Evolutionary conservation across 176 grass and related monocot genomes (phyloP).

Genomic region (Paspalum notatum): DNA sequence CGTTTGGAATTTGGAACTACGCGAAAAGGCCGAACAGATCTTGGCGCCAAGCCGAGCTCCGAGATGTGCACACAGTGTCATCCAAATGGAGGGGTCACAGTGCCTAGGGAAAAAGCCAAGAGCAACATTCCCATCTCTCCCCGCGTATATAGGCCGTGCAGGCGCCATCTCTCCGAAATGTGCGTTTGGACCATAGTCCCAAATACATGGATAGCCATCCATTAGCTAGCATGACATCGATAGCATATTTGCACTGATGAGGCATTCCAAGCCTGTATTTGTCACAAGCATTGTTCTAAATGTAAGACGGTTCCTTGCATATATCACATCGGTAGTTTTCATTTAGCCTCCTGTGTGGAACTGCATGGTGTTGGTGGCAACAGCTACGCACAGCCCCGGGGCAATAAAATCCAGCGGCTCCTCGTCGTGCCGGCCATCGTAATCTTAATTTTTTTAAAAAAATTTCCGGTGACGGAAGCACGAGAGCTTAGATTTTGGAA

Average conservation of each 20-base stretch:
- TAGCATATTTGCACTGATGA: not conserved
- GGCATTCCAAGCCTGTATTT: not conserved
- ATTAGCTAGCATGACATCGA: not conserved
- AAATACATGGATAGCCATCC: not conserved
- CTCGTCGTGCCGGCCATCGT: not conserved
- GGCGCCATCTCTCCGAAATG: not conserved
- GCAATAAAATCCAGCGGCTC: not conserved
- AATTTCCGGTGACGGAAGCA: not conserved
- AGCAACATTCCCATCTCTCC: not conserved
- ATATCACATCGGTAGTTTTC: not conserved
- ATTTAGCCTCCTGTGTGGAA: not conserved
- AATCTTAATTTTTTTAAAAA: not conserved
- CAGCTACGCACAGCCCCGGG: not conserved
- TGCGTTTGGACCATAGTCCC: conserved; percentile 11
- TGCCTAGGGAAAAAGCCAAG: not conserved
- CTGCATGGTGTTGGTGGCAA: conserved; percentile 9
- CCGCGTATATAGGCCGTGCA: not conserved
- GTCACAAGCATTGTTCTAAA: conserved; percentile 10
- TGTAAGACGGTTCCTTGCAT: not conserved
- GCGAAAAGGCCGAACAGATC: not conserved
- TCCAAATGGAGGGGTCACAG: not conserved
- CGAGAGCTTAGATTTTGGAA: not conserved
- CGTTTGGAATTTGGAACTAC: not conserved
- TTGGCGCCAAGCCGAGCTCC: not conserved
- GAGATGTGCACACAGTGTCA: not conserved